Base-by-base conservation (phyloP, 495 filamentous ascomycete genomes). In the Talaromyces wortmannii region DNA sequence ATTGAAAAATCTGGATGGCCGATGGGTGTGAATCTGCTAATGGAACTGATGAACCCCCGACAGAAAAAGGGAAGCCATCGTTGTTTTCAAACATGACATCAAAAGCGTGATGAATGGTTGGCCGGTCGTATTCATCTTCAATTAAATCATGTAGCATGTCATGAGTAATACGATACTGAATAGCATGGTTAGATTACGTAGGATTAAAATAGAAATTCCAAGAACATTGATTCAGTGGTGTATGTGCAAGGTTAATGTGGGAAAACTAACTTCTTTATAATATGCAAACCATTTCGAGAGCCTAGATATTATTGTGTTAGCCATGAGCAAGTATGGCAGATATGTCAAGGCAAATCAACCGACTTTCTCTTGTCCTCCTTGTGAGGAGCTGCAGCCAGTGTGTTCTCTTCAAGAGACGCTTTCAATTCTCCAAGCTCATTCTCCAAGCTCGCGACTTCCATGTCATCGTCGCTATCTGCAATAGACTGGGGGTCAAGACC, bases 21-120 rank as follows among this genome's bases (percentile, higher is more conserved):
- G 55, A 33, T 4, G 65, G 65, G 32, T 68, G 59, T 7, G 53
- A 45, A 40, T 63, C 61, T 6, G 74, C 74, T 47, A 79, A 78
- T 61, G 60, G 80, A 63, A 64, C 69, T 59, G 62, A 63, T 53
- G 62, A 64, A 29, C 65, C 76, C 47, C 79, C 82, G 29, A 83
- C 76, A 40, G 78, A 68, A 62, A 87, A 86, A 16, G 83, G 76
- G 58, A 83, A 87, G 52, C 78, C 75, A 61, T 81, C 74, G 48
- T 67, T 64, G 54, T 75, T 74, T 12, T 70, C 69, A 50, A 77
- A 80, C 72, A 81, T 79, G 46, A 65, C 69, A 55, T 82, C 78
- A 59, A 74, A 82, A 43, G 78, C 78, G 61, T 76, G 67, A 57
- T 80, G 76, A 58, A 74, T 80, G 49, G 70, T 77, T 45, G 68